Base-by-base conservation (phyloP, 2,329 filamentous ascomycete genomes). In the Xylaria sp. region DNA sequence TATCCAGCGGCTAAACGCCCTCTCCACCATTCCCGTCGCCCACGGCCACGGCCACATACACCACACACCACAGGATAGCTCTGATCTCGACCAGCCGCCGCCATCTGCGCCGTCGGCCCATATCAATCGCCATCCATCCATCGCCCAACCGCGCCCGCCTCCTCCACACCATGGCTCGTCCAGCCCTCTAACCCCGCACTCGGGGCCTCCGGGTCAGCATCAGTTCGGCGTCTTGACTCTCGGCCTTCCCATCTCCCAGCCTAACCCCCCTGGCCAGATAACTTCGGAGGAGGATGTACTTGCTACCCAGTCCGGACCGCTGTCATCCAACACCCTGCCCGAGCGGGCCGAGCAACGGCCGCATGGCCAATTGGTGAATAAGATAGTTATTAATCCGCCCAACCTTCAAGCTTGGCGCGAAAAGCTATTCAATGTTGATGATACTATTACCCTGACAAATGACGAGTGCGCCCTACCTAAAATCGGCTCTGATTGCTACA, bases 361-460 rank as follows among this genome's bases (percentile, higher is more conserved):
- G 55, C 82, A 86, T 73, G 84, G 85, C n/a, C 86, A 87, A 74
- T 81, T 87, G 67, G 83, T 85, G 58, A 84, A 80, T 31, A 90
- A 84, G 76, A 82, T 91, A 72, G 84, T 93, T 12, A 79, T 89
- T 9, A 83, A 92, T 74, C 92, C 92, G 48, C 91, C 91, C 2
- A 84, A 91, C 73, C 83, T 94, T 58, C 83, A 88, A 13, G 82
- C 84, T 70, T 95, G 92, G 92, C 85, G 92, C 61, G 84, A 91
- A 73, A 90, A 85, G 76, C 82, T 94, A 55, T 95, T 94, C 79
- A 86, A 92, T 76, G 90, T 94, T n/a, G 88, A 93, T 73, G 89
- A 92, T 54, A 87, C 86, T 55, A 91, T 94, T 68, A 87, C 90
- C 13, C 80, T 95, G 73, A 93, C 87, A 37, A 89, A 94, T 78